Base-by-base conservation (phyloP, 495 filamentous ascomycete genomes). In the Parathielavia appendiculata region DNA sequence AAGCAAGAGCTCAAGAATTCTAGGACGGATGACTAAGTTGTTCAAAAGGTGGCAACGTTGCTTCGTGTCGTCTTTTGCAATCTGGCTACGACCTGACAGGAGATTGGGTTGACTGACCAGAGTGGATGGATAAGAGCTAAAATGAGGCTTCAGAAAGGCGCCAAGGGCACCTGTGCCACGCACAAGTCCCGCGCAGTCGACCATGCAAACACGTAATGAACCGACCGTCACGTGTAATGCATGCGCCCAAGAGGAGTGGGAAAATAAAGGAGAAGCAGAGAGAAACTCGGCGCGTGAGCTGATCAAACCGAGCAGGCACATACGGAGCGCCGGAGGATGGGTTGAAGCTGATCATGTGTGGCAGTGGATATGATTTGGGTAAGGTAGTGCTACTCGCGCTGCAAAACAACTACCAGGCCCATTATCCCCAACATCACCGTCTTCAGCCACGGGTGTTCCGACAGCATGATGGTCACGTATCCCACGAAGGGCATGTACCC, bases 391-490 rank as follows among this genome's bases (percentile, higher is more conserved):
- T 71, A 92, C 73, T 98, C 93, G 66, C 93, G 76, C 71, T 99
- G 95, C 66, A 97, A 72, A 17, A 97, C 86, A 13, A 97, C 95
- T 77, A 95, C 85, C 65, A 97, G 68, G 0, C 93, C 93, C 93
- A 99, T 99, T 6, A 97, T 76, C 4, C 90, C 92, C 66, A 99
- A 70, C 81, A 97, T 85, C 1, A 86, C 91, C 14, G 87, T 92
- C 82, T 99, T 99, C 63, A 97, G 66, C 95, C 93, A 97, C 17
- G 95, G 93, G 69, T 99, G 87, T 71, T 99, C 93, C 57, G 87
- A 91, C 53, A 99, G 79, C 75, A 99, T 80, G 66, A 99, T 99
- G 10, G 93, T 99, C 34, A 97, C 92, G 68, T 97, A 99, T 43
- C 93, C 93, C 5, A 99, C 92, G 67, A 91, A 90, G 0, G 93